Base-by-base conservation (phyloP, 306 rosid genomes). In the Prunus dulcis region DNA sequence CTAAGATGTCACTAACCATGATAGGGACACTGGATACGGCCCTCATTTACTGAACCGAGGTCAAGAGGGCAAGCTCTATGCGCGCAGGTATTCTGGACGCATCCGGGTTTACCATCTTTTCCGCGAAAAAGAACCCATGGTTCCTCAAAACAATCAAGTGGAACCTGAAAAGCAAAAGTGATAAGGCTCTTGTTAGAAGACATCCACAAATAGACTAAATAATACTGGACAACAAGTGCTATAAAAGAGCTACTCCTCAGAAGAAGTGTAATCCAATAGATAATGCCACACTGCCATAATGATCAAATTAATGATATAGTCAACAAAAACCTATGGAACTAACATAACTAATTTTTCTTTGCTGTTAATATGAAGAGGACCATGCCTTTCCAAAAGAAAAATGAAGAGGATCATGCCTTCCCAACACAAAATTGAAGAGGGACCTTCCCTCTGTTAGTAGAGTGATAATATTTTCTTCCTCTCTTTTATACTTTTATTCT, bases 51-150 rank as follows among this genome's bases (percentile, higher is more conserved):
- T 2, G 98, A 88, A 74, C 99, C 99, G 38, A 96, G 98, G 64
- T 96, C 88, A 69, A 96, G 87, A 79, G 99, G 99, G 67, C 98
- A 96, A 19, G 99, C 98, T 82, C 99, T 83, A 74, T 96, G 99
- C 18, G 99, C 99, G 76, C 99, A 93, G 2, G 99, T 96, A 83
- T 96, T 96, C 84, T 82, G 93, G 4, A 93, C 97, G 55, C 99
- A 96, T 78, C 99, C 99, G 22, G 98, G 96, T 63, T 87, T 86
- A 56, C 99, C 94, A 58, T 93, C 96, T 88, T 91, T 89, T 65
- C 98, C 99, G 41, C 97, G 91, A 74, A 96, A 93, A 83, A 96
- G 72, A 79, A 96, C 98, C 99, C 99, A 93, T 12, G 91, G 93
- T 83, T 93, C 90, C 85, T 93, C 99, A 69, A 96, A 96, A 76